Percentiles rank a stretch among this genome's conserved stretches.
Evolutionary conservation across 306 rosid species (phyloP).

Genomic region (Sechiopsis laciniata): DNA sequence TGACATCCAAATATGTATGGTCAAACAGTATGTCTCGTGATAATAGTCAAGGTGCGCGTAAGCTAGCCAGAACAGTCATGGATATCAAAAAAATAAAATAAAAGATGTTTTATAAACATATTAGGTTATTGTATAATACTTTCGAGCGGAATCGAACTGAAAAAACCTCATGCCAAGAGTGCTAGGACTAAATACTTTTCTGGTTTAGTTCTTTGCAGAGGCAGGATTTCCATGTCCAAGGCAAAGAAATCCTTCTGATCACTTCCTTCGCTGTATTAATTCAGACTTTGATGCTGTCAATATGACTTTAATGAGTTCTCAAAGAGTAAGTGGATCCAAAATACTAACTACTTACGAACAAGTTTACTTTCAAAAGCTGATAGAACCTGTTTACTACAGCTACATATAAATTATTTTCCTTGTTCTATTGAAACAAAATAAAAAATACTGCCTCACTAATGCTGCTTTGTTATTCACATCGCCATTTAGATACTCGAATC

Average conservation of each 20-base stretch:
- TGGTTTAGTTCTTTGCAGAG: conserved; percentile 60
- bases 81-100: too few relatives aligned
- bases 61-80: too few relatives aligned
- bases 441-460: neutral
- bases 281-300: conserved; percentile 74
- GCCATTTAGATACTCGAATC: neutral
- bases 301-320: conserved; percentile 35
- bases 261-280: conserved; percentile 81
- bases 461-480: neutral
- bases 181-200: neutral
- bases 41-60: too few relatives aligned
- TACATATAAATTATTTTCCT: neutral
- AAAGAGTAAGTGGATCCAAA: conserved; percentile 37
- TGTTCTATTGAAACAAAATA: neutral
- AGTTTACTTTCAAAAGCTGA: neutral
- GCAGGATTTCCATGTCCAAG: conserved; percentile 91
- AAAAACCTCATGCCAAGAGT: neutral
- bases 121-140: neutral
- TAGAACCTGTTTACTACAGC: neutral
- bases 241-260: conserved; percentile 90
- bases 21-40: too few relatives aligned
- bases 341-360: neutral
- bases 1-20: too few relatives aligned
- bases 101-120: neutral
- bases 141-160: neutral